Percentiles rank a stretch among this genome's conserved stretches.
Evolutionary conservation across 2,329 filamentous ascomycete genomes (phyloP).

Genomic region (Aspergillus ochraceoroseus): DNA sequence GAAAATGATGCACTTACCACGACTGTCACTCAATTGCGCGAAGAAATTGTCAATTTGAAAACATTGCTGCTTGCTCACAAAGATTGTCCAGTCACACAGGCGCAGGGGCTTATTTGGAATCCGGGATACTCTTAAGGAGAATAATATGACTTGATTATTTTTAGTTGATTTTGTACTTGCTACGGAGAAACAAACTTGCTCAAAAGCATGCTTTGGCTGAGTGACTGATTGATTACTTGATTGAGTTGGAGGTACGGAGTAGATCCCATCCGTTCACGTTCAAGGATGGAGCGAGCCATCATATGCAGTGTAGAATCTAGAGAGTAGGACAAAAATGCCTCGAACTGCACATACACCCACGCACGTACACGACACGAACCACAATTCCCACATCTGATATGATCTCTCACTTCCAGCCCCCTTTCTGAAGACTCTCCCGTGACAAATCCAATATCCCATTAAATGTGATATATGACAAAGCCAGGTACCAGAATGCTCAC

Average conservation of each 20-base stretch:
- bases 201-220: conserved; percentile 5
- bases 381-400: too few species aligned
- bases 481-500: too few species aligned
- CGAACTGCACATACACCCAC: too few species aligned
- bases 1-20: conserved; percentile 85
- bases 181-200: conserved; percentile 7
- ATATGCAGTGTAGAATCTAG: background rate
- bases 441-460: too few species aligned
- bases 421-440: too few species aligned
- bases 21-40: conserved; percentile 77
- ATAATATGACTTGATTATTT: conserved; percentile 5
- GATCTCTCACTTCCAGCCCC: too few species aligned
- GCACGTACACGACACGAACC: too few species aligned
- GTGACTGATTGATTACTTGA: background rate
- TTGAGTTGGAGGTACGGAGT: too few species aligned
- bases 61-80: conserved; percentile 90
- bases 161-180: conserved; percentile 3
- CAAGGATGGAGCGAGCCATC: background rate
- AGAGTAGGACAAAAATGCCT: background rate
- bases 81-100: conserved; percentile 87
- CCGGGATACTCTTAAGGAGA: conserved; percentile 12
- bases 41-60: conserved; percentile 93
- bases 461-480: too few species aligned
- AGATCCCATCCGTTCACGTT: conserved; percentile 1
- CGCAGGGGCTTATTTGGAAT: conserved; percentile 59